phyloP scores from a whole-genome alignment of 1,284 basidiomycete genomes.

The Fistulina hepatica region DNA sequence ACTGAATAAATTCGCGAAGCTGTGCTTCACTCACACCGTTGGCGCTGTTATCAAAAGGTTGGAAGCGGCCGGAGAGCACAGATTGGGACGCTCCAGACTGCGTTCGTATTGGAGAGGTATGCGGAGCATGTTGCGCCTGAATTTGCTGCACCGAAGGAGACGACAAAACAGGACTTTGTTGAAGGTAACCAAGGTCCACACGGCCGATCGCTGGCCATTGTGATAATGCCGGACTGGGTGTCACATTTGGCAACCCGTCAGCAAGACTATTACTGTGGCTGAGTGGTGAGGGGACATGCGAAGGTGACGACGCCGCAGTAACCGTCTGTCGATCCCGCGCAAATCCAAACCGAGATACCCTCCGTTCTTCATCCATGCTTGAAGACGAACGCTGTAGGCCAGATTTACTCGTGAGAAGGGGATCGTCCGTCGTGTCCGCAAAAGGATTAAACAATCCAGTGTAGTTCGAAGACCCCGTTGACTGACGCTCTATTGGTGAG shows the following conservation, averaged over 20 bases:
- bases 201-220: slow-evolving; percentile 39
- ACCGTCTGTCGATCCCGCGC: slow-evolving; percentile 63
- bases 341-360: slow-evolving; percentile 76
- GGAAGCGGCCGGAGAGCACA: slow-evolving; percentile 36
- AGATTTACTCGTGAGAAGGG: slow-evolving; percentile 12
- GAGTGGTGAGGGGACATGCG: slow-evolving; percentile 46
- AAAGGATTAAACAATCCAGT: slow-evolving; percentile 74
- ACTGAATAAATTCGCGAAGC: slow-evolving; percentile 60
- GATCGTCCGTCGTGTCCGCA: slow-evolving; percentile 43
- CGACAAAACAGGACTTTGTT: slow-evolving; percentile 31
- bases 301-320: slow-evolving; percentile 44
- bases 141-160: slow-evolving; percentile 41
- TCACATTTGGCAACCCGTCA: too few relatives aligned
- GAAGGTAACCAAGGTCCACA: slow-evolving; percentile 33
- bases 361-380: slow-evolving; percentile 46
- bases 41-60: slow-evolving; percentile 44
- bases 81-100: slow-evolving; percentile 16
- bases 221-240: slow-evolving; percentile 23
- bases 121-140: slow-evolving; percentile 32
- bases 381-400: neutral
- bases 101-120: too few relatives aligned
- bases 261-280: slow-evolving; percentile 30
- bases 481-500: slow-evolving; percentile 33
- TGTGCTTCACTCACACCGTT: slow-evolving; percentile 67
- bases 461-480: slow-evolving; percentile 41